These are phyloP conservation scores for Kodamaea alishanica DNA, from an alignment of 1,139 yeast genomes.

Conservation along the genomic window DNA sequence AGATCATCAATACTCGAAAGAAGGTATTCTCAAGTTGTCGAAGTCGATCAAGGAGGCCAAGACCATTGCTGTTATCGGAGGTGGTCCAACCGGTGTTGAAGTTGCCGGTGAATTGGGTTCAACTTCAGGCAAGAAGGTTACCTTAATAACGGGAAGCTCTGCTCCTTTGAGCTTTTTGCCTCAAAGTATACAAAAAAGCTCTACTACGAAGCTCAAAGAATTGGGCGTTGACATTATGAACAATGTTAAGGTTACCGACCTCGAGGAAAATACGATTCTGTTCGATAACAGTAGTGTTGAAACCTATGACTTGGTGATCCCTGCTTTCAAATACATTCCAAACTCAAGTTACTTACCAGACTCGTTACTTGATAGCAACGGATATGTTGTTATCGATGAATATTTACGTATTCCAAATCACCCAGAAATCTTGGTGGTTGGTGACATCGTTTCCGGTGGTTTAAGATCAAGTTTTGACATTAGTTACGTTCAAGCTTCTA, in stretches of 20 bases:
- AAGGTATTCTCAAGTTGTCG: constrained; percentile 15
- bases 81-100: constrained; percentile 43
- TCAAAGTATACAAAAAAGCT: constrained; percentile 13
- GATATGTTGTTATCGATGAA: constrained; percentile 23
- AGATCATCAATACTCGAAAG: constrained; percentile 11
- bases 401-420: constrained; percentile 21
- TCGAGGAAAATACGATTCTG: constrained; percentile 8
- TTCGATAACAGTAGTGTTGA: constrained; percentile 15
- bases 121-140: constrained; percentile 16
- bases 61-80: constrained; percentile 35
- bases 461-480: constrained; percentile 25
- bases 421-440: constrained; percentile 28
- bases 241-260: constrained; percentile 11
- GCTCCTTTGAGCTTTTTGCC: constrained; percentile 22
- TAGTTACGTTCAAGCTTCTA: constrained; percentile 20
- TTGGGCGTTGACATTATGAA: constrained; percentile 29
- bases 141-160: constrained; percentile 26
- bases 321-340: constrained; percentile 21
- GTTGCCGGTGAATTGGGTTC: constrained; percentile 33
- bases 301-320: constrained; percentile 28
- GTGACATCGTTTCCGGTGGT: constrained; percentile 29
- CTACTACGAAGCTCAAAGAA: constrained; percentile 19
- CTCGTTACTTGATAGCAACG: constrained; percentile 10
- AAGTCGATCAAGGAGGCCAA: constrained; percentile 18
- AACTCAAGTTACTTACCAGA: constrained; percentile 21